Percentiles rank a stretch among this genome's conserved stretches.
phyloP scores from a whole-genome alignment of 1,284 basidiomycete species.

The Tremellales sp. region DNA sequence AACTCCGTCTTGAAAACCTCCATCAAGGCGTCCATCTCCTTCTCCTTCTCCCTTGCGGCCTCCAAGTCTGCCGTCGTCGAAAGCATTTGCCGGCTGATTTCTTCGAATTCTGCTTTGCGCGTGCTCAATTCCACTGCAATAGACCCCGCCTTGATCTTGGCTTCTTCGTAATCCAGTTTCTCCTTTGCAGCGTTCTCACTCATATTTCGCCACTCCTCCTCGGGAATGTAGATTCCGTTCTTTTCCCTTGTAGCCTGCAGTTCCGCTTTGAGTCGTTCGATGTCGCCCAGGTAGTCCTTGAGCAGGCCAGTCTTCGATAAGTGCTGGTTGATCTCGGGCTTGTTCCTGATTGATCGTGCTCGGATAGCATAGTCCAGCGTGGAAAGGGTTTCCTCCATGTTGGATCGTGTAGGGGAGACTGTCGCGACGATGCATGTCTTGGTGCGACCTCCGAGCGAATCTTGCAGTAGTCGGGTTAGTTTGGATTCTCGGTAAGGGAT shows the following conservation, averaged over 20 bases:
- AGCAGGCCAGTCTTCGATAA: constrained; percentile 89
- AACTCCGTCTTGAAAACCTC: constrained; percentile 59
- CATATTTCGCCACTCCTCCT: constrained; percentile 83
- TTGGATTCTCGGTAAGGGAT: constrained; percentile 89
- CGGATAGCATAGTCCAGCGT: constrained; percentile 96
- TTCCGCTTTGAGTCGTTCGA: constrained; percentile 88
- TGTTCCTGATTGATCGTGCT: constrained; percentile 93
- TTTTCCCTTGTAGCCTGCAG: constrained; percentile 82
- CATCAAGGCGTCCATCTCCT: constrained; percentile 58
- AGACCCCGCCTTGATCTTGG: constrained; percentile 73
- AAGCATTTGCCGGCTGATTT: constrained; percentile 71
- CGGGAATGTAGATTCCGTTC: constrained; percentile 88
- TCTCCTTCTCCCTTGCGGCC: constrained; percentile 51
- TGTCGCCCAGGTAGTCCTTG: constrained; percentile 93
- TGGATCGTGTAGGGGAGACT: constrained; percentile 82
- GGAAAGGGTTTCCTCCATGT: constrained; percentile 95
- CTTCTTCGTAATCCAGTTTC: constrained; percentile 72
- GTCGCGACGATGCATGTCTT: constrained; percentile 99
- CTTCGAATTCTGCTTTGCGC: constrained; percentile 85
- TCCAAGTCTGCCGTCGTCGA: constrained; percentile 70
- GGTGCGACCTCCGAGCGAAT: constrained; percentile 95
- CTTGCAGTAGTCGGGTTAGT: constrained; percentile 94
- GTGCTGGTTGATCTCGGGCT: constrained; percentile 91
- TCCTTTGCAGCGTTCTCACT: constrained; percentile 68
- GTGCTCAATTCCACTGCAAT: constrained; percentile 74